A percentile compares a stretch with the other conserved stretches of the same genome.
These are phyloP conservation scores for Fusarium sp. DNA, from an alignment of 2,329 filamentous ascomycete species.

Conservation along the genomic window DNA sequence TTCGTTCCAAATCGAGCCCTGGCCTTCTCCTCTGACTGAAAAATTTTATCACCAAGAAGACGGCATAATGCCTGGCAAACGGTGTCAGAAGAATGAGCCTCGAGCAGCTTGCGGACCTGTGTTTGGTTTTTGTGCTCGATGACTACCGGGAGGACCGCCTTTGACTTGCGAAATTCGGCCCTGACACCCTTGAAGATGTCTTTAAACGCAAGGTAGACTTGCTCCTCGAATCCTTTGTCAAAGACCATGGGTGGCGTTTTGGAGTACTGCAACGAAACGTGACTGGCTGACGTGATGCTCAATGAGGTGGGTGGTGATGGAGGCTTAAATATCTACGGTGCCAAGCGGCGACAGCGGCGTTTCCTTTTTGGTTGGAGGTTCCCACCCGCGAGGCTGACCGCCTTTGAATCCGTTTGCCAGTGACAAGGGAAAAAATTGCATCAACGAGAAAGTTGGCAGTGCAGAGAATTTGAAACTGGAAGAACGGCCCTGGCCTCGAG, in stretches of 20 bases:
- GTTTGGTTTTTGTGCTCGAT: background rate
- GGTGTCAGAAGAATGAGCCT: accelerated
- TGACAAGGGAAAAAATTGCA: slow-evolving; percentile 5
- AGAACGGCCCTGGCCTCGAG: background rate
- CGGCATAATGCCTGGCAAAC: accelerated
- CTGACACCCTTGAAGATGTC: background rate
- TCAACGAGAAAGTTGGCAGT: background rate
- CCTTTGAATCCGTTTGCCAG: background rate
- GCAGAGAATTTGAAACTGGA: background rate
- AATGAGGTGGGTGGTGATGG: no score
- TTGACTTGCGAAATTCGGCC: background rate
- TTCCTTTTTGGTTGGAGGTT: background rate
- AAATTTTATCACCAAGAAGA: background rate
- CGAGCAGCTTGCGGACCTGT: background rate
- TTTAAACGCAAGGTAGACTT: slow-evolving; percentile 7
- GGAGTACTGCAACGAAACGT: no score
- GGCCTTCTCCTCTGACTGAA: background rate
- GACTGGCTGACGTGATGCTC: no score
- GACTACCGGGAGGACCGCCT: background rate
- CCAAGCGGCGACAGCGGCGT: no score
- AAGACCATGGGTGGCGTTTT: background rate
- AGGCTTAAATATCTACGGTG: no score
- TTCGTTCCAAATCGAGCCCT: background rate
- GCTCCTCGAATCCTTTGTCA: background rate
- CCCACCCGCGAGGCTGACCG: background rate